Base-by-base conservation (phyloP, 2,329 filamentous ascomycete species). In the Colletotrichum cuscutae region DNA sequence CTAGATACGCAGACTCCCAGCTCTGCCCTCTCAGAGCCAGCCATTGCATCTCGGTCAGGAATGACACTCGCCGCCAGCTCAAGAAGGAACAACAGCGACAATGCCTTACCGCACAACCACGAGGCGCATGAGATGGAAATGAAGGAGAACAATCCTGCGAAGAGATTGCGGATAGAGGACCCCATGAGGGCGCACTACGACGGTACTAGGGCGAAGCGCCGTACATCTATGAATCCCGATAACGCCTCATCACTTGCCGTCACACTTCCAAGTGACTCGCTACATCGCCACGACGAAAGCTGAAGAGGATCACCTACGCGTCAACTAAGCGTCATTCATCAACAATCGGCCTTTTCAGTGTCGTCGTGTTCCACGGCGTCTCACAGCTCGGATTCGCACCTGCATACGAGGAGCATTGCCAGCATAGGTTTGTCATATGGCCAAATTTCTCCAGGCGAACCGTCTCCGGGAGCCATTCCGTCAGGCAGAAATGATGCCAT, bases 271-370 rank as follows among this genome's bases (percentile, higher is more conserved):
- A 82, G 81, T 60, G 88, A 89, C 49, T 76, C 84, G 68, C 76
- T 85, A 54, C 84, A 87, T 70, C 86, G 88, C 64, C 85, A 87
- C 12, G 87, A 89, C 7, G 78, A 83, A 6, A 80, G 80, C 11
- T 84, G 85, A 3, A 85, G 88, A n/a, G 84, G 85, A 5, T 90
- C 88, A 2, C 88, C 89, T 0, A 86, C 86, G 1, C 85, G 87
- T 15, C 83, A 88, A 7, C 82, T 90, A 5, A 81, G 84, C 8
- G 80, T 84, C 3, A 84, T 87, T 28, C 82, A 85, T 5, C 85
- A 87, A 46, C 83, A 83, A 60, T 84, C 84, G 15, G 77, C 86
- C 15, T 84, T 87, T 5, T 84, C 86, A 0, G 84, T 86, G 1
- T 82, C 85, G 1, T 78, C 80, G 11, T 83, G 85, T 32, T 84